Base-by-base conservation (phyloP, 371 early-diverging fungal genomes). In the Rhizopus stolonifer region DNA sequence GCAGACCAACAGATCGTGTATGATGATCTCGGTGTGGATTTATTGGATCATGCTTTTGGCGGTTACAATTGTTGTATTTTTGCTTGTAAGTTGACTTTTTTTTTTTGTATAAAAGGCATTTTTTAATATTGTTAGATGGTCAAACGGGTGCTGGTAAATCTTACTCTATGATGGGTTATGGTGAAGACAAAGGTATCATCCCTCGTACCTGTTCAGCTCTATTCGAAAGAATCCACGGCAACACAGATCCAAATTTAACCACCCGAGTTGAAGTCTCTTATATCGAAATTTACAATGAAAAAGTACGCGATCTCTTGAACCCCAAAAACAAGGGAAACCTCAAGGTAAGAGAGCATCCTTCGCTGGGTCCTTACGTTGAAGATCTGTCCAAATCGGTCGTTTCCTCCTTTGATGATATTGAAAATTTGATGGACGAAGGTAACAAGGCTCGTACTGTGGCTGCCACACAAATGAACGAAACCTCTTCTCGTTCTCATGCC, bases 381-480 rank as follows among this genome's bases (percentile, higher is more conserved):
- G 96, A 95, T 64, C 63, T 95, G 25, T 89, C 88, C 3, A 86
- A 89, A 54, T 68, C 91, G 19, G 87, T 88, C 4, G 92, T 96
- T n/a, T 77, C 74, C 10, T 84, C 88, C 1, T 85, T 86, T 62
- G 80, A 81, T 29, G 89, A 93, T 51, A 88, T 90, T 33, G 80
- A 87, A 48, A 81, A 80, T 42, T 61, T 93, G 1, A 86, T 95
- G 88, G 90, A 90, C 29, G 87, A 88, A 69, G 97, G 96, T 40
- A 93, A 93, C 66, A 86, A 90, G 79, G 85, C 86, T 31, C 86
- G 87, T 69, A 96, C 94, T 5, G 93, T 95, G 9, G 97, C 95
- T 3, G 85, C 92, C 3, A 99, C 98, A 31, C 90, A 92, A 61
- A 98, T 98, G 98, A 98, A 98, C 70, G 93, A 86, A 57, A 86